phyloP scores from a whole-genome alignment of 192 early-diverging fungal genomes.

The Jimgerdemannia flammicorona region DNA sequence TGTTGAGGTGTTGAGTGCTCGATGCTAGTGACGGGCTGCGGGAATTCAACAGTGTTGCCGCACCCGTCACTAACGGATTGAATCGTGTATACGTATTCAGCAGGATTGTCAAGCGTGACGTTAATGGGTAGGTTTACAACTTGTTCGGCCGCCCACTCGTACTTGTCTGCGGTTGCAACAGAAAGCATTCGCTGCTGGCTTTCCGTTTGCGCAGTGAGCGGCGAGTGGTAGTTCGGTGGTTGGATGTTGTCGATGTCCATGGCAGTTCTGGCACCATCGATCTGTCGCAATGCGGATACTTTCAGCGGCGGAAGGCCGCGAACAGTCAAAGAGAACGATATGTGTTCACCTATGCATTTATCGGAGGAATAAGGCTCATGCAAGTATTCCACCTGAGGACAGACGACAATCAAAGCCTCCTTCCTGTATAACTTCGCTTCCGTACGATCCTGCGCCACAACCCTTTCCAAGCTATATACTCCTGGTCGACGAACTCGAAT shows the following conservation, averaged over 20 bases:
- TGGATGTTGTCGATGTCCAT: conserved; percentile 32
- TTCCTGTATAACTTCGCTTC: conserved; percentile 30
- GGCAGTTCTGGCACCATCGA: neutral
- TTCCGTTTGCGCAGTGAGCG: conserved; percentile 2
- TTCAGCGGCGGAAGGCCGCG: conserved; percentile 40
- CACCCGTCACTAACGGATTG: conserved; percentile 26
- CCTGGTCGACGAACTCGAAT: conserved; percentile 30
- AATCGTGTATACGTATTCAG: conserved; percentile 17
- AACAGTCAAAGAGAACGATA: conserved; percentile 20
- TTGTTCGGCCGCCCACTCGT: conserved; percentile 33
- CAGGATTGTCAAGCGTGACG: conserved; percentile 20
- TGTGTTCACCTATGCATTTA: conserved; percentile 29
- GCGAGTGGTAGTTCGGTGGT: conserved; percentile 19
- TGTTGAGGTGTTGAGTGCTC: neutral
- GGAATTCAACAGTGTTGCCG: conserved; percentile 24
- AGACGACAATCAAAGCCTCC: conserved; percentile 32
- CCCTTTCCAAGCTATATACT: conserved; percentile 30
- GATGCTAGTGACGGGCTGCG: neutral
- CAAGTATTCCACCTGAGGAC: conserved; percentile 32
- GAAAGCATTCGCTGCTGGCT: conserved; percentile 4
- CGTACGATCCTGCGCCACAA: conserved; percentile 23
- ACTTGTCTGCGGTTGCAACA: conserved; percentile 3
- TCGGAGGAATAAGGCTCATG: conserved; percentile 8
- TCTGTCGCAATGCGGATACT: conserved; percentile 21
- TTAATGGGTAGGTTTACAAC: conserved; percentile 22